phyloP scores from a whole-genome alignment of 306 rosid species.

The Rosa persica region DNA sequence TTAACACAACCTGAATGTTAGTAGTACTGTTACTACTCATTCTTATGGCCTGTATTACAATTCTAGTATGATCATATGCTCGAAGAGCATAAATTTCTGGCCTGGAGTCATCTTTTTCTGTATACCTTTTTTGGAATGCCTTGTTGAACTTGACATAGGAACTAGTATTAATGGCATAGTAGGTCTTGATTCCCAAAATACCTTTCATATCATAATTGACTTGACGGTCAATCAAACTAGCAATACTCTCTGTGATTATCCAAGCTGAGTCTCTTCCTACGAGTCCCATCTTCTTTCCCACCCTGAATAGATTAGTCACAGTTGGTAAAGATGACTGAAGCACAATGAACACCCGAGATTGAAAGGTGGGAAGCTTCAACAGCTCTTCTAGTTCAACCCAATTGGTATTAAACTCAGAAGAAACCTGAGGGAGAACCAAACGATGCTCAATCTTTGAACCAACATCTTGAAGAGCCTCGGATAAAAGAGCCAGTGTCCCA shows the following conservation, averaged over 20 bases:
- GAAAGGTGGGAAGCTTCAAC: constrained; percentile 28
- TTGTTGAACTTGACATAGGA: constrained; percentile 33
- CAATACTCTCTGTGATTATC: constrained; percentile 50
- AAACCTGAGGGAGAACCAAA: constrained; percentile 42
- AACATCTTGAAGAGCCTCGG: constrained; percentile 43
- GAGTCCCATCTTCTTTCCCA: constrained; percentile 47
- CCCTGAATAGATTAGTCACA: constrained; percentile 44
- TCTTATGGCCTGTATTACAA: constrained; percentile 38
- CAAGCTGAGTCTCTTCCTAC: constrained; percentile 45
- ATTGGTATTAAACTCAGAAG: constrained; percentile 45
- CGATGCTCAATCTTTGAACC: constrained; percentile 46
- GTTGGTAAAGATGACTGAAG: constrained; percentile 46
- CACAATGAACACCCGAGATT: constrained; percentile 49
- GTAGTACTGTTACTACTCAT: constrained; percentile 13
- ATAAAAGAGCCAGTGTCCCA: constrained; percentile 39
- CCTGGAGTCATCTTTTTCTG: constrained; percentile 42
- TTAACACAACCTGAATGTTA: constrained; percentile 11
- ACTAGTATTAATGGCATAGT: constrained; percentile 34
- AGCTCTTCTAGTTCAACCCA: constrained; percentile 49
- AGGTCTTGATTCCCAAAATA: constrained; percentile 55
- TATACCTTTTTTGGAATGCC: constrained; percentile 31
- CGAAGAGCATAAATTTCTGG: constrained; percentile 54
- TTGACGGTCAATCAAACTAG: constrained; percentile 40
- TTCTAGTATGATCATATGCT: constrained; percentile 53
- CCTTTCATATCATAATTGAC: constrained; percentile 45